phyloP scores from a whole-genome alignment of 805 yeast genomes.

The Millerago galiae region DNA sequence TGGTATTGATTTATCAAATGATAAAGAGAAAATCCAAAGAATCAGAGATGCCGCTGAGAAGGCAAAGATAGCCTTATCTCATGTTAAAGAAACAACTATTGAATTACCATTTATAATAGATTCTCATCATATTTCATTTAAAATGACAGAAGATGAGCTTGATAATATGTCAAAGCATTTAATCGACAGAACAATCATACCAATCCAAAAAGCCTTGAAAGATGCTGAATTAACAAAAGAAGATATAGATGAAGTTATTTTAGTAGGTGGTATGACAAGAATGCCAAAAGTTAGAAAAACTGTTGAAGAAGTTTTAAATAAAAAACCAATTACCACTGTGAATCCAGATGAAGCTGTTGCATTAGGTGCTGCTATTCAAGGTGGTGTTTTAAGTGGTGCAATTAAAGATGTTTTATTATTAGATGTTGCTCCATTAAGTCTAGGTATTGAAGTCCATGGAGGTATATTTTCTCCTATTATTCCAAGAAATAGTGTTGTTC shows the following conservation, averaged over 20 bases:
- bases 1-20: slow-evolving; percentile 46
- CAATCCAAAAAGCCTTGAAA: slow-evolving; percentile 65
- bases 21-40: slow-evolving; percentile 60
- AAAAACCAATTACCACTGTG: slow-evolving; percentile 62
- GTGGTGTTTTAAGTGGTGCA: slow-evolving; percentile 79
- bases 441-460: slow-evolving; percentile 82
- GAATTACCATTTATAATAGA: slow-evolving; percentile 64
- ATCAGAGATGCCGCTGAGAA: slow-evolving; percentile 71
- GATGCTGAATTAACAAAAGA: slow-evolving; percentile 64
- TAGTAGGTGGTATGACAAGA: slow-evolving; percentile 88
- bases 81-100: slow-evolving; percentile 52
- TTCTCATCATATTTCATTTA: slow-evolving; percentile 53
- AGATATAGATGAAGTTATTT: slow-evolving; percentile 66
- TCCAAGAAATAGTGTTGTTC: slow-evolving; percentile 72
- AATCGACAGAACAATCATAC: slow-evolving; percentile 61
- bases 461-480: slow-evolving; percentile 77
- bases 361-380: slow-evolving; percentile 85
- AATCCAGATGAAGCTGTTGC: slow-evolving; percentile 96
- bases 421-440: slow-evolving; percentile 78
- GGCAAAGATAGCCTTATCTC: slow-evolving; percentile 70
- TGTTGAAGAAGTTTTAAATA: slow-evolving; percentile 53
- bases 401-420: slow-evolving; percentile 69
- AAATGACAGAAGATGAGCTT: slow-evolving; percentile 58
- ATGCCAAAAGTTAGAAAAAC: slow-evolving; percentile 73
- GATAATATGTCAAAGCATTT: slow-evolving; percentile 62